Evolutionary conservation across 2,329 filamentous ascomycete genomes (phyloP).

Genomic region (Cordyceps pruinosa): DNA sequence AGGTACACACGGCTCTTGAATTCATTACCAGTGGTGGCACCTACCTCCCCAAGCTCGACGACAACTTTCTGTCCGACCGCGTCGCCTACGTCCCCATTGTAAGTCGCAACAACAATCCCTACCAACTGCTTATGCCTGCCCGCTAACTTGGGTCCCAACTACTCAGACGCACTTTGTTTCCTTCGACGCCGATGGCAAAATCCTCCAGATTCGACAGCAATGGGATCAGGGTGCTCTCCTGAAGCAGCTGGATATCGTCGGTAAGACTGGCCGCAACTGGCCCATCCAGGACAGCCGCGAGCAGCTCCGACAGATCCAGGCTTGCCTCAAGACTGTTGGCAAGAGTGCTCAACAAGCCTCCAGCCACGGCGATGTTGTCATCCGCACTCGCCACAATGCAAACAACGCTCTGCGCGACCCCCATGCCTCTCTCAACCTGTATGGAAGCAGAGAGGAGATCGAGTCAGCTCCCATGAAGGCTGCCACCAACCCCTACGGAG

Average conservation of each 20-base stretch:
- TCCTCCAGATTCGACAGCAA: conserved; percentile 77
- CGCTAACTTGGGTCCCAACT: neutral
- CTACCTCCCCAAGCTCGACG: conserved; percentile 83
- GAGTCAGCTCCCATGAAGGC: conserved; percentile 40
- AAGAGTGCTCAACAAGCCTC: conserved; percentile 26
- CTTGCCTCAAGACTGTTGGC: conserved; percentile 47
- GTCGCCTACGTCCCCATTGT: conserved; percentile 76
- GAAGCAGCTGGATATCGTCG: conserved; percentile 91
- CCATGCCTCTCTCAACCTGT: conserved; percentile 67
- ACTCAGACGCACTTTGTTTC: conserved; percentile 77
- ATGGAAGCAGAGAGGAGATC: conserved; percentile 59
- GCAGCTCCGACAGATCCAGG: conserved; percentile 69
- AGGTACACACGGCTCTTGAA: conserved; percentile 76
- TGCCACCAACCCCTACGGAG: conserved; percentile 57
- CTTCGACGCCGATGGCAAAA: conserved; percentile 71
- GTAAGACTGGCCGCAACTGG: conserved; percentile 85
- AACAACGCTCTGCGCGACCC: conserved; percentile 53
- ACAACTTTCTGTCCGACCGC: conserved; percentile 86
- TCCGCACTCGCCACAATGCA: conserved; percentile 45
- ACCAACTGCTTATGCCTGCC: neutral
- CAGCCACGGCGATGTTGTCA: conserved; percentile 30
- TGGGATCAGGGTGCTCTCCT: conserved; percentile 95
- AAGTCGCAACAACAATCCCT: conserved; percentile 35
- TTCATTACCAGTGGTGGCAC: conserved; percentile 75
- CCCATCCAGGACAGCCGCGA: conserved; percentile 84